Percentiles rank a stretch among this genome's conserved stretches.
Conservation (phyloP, 805 yeast genomes). For the Debaryomyces castellii region DNA sequence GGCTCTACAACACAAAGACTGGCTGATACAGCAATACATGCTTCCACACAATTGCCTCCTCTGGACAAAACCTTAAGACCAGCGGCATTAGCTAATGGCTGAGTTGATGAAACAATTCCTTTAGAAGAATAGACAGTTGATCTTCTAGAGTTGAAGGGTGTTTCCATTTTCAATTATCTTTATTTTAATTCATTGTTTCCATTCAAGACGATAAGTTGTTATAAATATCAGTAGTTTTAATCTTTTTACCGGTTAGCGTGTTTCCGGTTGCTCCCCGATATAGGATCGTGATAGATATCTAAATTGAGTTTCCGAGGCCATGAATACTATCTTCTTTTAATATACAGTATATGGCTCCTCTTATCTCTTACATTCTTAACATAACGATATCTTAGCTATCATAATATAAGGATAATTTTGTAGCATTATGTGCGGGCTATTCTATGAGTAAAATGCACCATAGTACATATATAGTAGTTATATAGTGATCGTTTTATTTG, state of each 20-base stretch:
- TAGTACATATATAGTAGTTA: too few relatives aligned
- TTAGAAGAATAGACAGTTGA: conserved; percentile 71
- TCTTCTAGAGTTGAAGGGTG: conserved; percentile 48
- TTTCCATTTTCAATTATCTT: background rate
- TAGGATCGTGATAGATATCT: background rate
- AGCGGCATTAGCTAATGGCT: conserved; percentile 75
- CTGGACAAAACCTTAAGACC: conserved; percentile 61
- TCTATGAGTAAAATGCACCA: too few relatives aligned
- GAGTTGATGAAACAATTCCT: conserved; percentile 75
- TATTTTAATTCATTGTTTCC: too few relatives aligned
- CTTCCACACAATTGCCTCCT: conserved; percentile 77
- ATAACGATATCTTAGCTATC: too few relatives aligned
- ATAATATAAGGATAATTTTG: too few relatives aligned
- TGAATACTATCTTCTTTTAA: too few relatives aligned
- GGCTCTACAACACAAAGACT: conserved; percentile 58
- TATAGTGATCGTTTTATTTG: too few relatives aligned
- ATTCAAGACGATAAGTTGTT: too few relatives aligned
- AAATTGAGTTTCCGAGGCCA: background rate
- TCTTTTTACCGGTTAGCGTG: background rate
- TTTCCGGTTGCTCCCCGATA: background rate
- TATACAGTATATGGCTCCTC: too few relatives aligned
- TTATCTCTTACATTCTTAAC: too few relatives aligned
- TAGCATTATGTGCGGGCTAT: too few relatives aligned
- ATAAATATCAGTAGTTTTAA: too few relatives aligned
- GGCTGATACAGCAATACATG: conserved; percentile 60